Base-by-base conservation (phyloP, 148 eudicot genomes). In the Rhododendron kiyosumense region DNA sequence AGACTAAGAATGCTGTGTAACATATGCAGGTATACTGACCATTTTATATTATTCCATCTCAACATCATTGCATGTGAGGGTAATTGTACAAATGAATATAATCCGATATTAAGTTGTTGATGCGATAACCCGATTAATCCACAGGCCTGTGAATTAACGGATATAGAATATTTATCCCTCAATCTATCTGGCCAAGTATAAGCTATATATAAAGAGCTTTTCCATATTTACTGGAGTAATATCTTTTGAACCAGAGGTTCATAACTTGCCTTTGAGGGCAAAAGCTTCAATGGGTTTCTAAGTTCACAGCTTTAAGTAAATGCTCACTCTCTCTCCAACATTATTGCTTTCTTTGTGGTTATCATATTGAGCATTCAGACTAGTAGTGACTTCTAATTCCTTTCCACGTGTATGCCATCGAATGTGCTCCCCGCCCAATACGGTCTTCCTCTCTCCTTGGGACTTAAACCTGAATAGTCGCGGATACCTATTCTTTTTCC, bases 1-100 rank as follows among this genome's bases (percentile, higher is more conserved):
- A 93, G 92, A 88, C 90, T 97, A 83, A 95, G 93, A 88, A 97
- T 95, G 98, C 89, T 95, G 79, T 96, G 98, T 73, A 98, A 97
- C 87, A 97, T 95, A 91, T 97, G 99, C 99, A 95, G 99, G 99
- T 96, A 34, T 71, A 30, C 14, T 0, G 26, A 18, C 24, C 24
- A 57, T 34, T 34, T 81, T 57, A n/a, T 36, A 81, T 36, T 54
- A 45, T 34, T 57, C 84, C 38, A 48, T 54, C 82, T 79, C 59
- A 79, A 79, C n/a, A 34, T 48, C 82, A n/a, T 49, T 79, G 82
- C 59, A 10, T 13, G 48, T 79, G 59, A 13, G 51, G 57, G 81
- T 45, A 78, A 17, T 79, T 46, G 38, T 13, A 20, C 38, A 51
- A 51, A 12, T 49, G 48, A 9, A 46, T 12, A 79, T 79, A 78